Percentiles rank a stretch among this genome's conserved stretches.
These are phyloP conservation scores for Fusarium buharicum DNA, from an alignment of 2,329 filamentous ascomycete species.

Conservation along the genomic window DNA sequence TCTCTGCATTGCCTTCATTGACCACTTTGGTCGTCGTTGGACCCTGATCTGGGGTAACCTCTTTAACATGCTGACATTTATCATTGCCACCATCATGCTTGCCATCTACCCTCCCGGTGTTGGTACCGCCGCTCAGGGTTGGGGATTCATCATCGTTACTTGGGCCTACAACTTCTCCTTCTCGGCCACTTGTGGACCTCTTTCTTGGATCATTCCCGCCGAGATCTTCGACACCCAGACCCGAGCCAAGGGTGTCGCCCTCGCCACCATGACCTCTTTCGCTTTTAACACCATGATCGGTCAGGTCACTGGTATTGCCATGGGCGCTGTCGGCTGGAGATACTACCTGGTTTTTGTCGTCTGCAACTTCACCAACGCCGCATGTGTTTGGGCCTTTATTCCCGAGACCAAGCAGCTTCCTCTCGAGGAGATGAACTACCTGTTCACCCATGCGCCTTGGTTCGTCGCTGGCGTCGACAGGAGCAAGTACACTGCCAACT, in stretches of 20 bases:
- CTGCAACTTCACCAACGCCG: conserved; percentile 42
- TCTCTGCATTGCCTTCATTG: conserved; percentile 26
- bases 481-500: conserved; percentile 19
- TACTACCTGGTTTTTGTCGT: conserved; percentile 54
- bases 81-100: conserved; percentile 29
- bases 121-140: conserved; percentile 52
- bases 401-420: conserved; percentile 72
- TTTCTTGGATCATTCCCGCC: conserved; percentile 65
- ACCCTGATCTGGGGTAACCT: conserved; percentile 77
- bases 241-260: conserved; percentile 75
- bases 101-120: conserved; percentile 24
- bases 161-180: conserved; percentile 33
- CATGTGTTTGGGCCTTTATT: conserved; percentile 69
- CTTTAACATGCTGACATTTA: conserved; percentile 70
- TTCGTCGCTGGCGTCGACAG: neutral
- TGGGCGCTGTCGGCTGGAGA: conserved; percentile 50
- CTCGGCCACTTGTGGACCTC: conserved; percentile 22
- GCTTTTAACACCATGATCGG: conserved; percentile 81
- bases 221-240: conserved; percentile 82
- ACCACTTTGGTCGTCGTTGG: conserved; percentile 68
- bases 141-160: conserved; percentile 29
- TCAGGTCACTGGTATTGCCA: conserved; percentile 59
- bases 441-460: neutral
- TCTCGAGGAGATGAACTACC: conserved; percentile 70
- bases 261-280: conserved; percentile 76